These are phyloP conservation scores for Myochromella boudieri DNA, from an alignment of 768 basidiomycete species.

Conservation along the genomic window DNA sequence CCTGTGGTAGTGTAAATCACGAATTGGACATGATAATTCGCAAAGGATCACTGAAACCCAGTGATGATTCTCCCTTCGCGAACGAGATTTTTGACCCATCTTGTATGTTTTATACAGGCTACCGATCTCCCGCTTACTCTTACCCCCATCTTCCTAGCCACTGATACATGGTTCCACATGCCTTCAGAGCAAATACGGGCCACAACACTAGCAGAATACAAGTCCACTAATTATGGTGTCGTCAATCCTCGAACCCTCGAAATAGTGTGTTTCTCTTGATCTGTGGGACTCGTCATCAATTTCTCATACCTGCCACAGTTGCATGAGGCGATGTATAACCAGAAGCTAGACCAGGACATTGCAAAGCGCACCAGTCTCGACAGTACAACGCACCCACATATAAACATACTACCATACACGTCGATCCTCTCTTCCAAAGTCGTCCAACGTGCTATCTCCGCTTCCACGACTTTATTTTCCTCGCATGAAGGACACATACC, in stretches of 20 bases:
- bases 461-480: too few species aligned
- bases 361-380: slow-evolving; percentile 27
- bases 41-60: slow-evolving; percentile 48
- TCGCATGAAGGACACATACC: too few species aligned
- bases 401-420: slow-evolving; percentile 38
- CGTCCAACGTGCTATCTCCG: too few species aligned
- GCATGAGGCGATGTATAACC: slow-evolving; percentile 51
- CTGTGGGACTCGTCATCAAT: neutral
- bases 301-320: slow-evolving; percentile 34
- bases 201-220: slow-evolving; percentile 41
- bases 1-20: slow-evolving; percentile 28
- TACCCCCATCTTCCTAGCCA: slow-evolving; percentile 29
- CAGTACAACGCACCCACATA: slow-evolving; percentile 23
- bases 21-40: slow-evolving; percentile 51
- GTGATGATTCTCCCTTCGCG: slow-evolving; percentile 52
- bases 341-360: slow-evolving; percentile 45
- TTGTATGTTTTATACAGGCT: slow-evolving; percentile 25
- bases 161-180: slow-evolving; percentile 37
- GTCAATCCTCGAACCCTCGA: slow-evolving; percentile 50
- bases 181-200: slow-evolving; percentile 34
- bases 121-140: neutral
- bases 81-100: slow-evolving; percentile 57
- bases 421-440: slow-evolving; percentile 34
- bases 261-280: slow-evolving; percentile 24
- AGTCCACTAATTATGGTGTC: slow-evolving; percentile 52